Conservation (phyloP, 768 basidiomycete species). For the Kwoniella mangroviensis region DNA sequence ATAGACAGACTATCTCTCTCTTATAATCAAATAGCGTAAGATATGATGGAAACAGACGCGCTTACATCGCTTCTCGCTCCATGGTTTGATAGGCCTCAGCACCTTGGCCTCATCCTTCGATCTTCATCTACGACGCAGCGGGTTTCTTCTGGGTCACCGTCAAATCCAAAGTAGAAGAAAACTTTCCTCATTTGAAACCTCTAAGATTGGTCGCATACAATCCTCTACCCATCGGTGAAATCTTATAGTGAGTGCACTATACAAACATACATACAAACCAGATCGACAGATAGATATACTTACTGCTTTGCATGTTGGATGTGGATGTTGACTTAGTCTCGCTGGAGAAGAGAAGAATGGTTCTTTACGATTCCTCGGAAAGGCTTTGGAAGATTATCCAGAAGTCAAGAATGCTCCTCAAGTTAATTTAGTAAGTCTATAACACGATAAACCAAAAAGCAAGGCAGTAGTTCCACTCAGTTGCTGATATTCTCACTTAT, state of each 20-base stretch:
- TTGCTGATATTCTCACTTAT: too few species aligned
- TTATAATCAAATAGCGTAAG: too few species aligned
- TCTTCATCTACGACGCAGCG: slow-evolving; percentile 27
- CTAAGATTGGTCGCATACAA: slow-evolving; percentile 18
- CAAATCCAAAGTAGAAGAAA: slow-evolving; percentile 21
- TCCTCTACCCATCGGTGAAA: slow-evolving; percentile 18
- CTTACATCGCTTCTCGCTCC: too few species aligned
- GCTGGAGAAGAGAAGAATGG: slow-evolving; percentile 18
- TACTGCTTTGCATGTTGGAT: background rate
- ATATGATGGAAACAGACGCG: too few species aligned
- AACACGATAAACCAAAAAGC: too few species aligned
- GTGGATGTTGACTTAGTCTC: background rate
- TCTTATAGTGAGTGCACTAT: slow-evolving; percentile 17
- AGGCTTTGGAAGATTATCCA: slow-evolving; percentile 8
- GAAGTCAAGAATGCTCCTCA: slow-evolving; percentile 1
- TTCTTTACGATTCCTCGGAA: slow-evolving; percentile 13
- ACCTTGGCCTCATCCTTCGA: slow-evolving; percentile 21
- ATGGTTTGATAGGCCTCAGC: slow-evolving; percentile 5
- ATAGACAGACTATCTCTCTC: too few species aligned
- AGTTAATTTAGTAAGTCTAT: slow-evolving; percentile 3
- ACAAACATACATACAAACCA: too few species aligned
- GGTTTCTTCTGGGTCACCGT: slow-evolving; percentile 21
- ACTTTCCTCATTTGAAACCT: slow-evolving; percentile 27
- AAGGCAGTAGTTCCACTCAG: too few species aligned
- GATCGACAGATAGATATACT: too few species aligned